Percentiles rank a stretch among this genome's conserved stretches.
These are phyloP conservation scores for Aspergillus quadrilineatus DNA, from an alignment of 2,329 filamentous ascomycete species.

Conservation along the genomic window DNA sequence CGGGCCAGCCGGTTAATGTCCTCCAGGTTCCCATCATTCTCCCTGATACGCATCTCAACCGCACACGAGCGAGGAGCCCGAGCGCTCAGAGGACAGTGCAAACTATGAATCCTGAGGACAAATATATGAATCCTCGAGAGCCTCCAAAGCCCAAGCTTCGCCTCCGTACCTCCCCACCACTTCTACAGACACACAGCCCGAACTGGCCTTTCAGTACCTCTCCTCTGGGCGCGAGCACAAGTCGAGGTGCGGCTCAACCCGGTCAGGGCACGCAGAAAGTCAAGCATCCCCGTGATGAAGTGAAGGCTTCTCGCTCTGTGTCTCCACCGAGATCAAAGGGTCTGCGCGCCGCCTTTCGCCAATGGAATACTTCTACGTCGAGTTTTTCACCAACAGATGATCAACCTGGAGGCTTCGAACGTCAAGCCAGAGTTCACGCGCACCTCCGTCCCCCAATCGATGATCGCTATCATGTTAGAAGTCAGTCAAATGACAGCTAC, in stretches of 20 bases:
- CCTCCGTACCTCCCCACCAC: conserved; percentile 46
- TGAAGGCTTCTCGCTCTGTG: conserved; percentile 35
- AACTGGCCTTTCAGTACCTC: conserved; percentile 29
- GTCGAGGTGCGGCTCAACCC: conserved; percentile 38
- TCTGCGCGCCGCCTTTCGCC: conserved; percentile 39
- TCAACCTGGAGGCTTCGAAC: conserved; percentile 4
- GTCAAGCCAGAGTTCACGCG: neutral
- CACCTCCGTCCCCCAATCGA: neutral
- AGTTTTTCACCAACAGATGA: conserved; percentile 14
- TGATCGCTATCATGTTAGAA: conserved; percentile 9
- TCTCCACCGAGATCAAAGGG: conserved; percentile 39
- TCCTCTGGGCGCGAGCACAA: conserved; percentile 27
- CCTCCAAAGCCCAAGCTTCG: conserved; percentile 51
- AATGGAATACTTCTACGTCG: conserved; percentile 31
- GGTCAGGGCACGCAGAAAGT: conserved; percentile 24
- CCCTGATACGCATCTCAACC: conserved; percentile 44
- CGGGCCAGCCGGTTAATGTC: conserved; percentile 83
- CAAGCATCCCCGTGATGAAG: conserved; percentile 22
- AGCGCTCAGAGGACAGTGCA: conserved; percentile 60
- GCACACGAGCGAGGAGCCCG: conserved; percentile 65
- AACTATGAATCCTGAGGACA: conserved; percentile 76
- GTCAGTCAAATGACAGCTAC: conserved; percentile 10
- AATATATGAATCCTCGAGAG: conserved; percentile 68
- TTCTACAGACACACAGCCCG: conserved; percentile 25
- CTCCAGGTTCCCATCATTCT: conserved; percentile 74